Percentiles rank a stretch among this genome's conserved stretches.
Conservation (phyloP, 1,139 yeast species). For the Yamadazyma oceani region DNA sequence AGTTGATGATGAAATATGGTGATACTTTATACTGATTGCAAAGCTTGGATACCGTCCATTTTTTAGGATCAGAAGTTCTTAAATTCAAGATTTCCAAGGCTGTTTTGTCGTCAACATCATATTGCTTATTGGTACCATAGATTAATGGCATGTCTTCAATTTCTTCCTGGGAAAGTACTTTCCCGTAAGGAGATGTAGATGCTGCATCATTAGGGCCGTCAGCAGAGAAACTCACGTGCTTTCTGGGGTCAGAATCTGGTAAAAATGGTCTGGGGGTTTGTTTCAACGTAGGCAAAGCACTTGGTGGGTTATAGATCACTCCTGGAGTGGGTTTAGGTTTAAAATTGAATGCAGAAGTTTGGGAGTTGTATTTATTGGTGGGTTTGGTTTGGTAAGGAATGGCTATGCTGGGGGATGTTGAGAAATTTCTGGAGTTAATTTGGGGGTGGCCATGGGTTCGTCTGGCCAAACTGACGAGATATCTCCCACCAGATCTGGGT, state of each 20-base stretch:
- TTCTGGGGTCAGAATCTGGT: slow-evolving; percentile 64
- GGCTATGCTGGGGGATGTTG: slow-evolving; percentile 1
- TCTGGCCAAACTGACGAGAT: no score
- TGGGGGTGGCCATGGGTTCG: no score
- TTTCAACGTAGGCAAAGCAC: slow-evolving; percentile 29
- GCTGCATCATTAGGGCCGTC: not conserved
- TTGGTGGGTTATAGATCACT: slow-evolving; percentile 41
- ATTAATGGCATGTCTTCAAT: slow-evolving; percentile 55
- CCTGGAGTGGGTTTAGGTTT: slow-evolving; percentile 43
- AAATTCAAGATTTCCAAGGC: slow-evolving; percentile 61
- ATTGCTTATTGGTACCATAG: slow-evolving; percentile 47
- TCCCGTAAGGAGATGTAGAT: slow-evolving; percentile 6
- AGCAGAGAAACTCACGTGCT: slow-evolving; percentile 25
- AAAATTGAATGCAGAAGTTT: slow-evolving; percentile 43
- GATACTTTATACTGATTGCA: slow-evolving; percentile 56
- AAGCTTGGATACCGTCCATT: slow-evolving; percentile 66
- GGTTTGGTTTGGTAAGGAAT: slow-evolving; percentile 40
- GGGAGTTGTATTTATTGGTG: slow-evolving; percentile 36
- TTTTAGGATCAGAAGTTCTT: slow-evolving; percentile 60
- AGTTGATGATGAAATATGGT: slow-evolving; percentile 19
- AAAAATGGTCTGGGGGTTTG: slow-evolving; percentile 72
- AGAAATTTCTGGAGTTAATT: not conserved
- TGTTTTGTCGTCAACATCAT: slow-evolving; percentile 61
- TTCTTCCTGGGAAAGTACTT: slow-evolving; percentile 36
- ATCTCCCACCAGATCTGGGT: no score